A percentile compares a stretch with the other conserved stretches of the same genome.
Evolutionary conservation across 805 yeast species (phyloP).

Genomic region (Candida adriatica): DNA sequence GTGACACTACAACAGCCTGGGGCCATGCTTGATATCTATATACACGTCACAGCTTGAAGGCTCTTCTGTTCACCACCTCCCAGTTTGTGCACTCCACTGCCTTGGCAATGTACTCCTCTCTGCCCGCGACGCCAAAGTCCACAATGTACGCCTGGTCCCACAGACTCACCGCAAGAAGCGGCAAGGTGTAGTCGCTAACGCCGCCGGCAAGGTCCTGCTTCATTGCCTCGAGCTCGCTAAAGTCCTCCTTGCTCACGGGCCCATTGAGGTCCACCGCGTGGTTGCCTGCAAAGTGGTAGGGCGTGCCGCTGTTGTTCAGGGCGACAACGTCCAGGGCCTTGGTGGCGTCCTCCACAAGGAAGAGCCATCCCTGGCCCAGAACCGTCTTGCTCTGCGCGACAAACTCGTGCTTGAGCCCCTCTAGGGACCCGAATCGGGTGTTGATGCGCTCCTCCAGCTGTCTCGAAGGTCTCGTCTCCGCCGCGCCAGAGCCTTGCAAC

Average conservation of each 20-base stretch:
- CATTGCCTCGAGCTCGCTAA: slow-evolving; percentile 36
- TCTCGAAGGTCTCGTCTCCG: slow-evolving; percentile 29
- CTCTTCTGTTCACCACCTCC: slow-evolving; percentile 54
- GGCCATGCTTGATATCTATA: slow-evolving; percentile 1
- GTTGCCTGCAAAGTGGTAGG: slow-evolving; percentile 60
- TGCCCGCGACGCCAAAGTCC: slow-evolving; percentile 79
- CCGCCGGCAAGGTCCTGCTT: slow-evolving; percentile 33
- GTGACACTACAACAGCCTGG: slow-evolving; percentile 17
- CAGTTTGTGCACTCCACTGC: slow-evolving; percentile 81
- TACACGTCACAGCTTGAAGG: slow-evolving; percentile 20
- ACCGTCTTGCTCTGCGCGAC: slow-evolving; percentile 22
- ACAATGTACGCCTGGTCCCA: slow-evolving; percentile 87
- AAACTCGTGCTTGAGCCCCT: slow-evolving; percentile 10
- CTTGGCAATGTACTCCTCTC: slow-evolving; percentile 61
- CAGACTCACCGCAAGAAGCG: slow-evolving; percentile 68
- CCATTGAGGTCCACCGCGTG: slow-evolving; percentile 75
- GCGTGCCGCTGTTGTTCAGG: slow-evolving; percentile 72
- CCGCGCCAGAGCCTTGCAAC: slow-evolving; percentile 25
- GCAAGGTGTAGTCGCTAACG: slow-evolving; percentile 58
- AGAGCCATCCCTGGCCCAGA: slow-evolving; percentile 68
- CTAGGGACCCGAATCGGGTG: slow-evolving; percentile 30
- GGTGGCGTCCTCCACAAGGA: slow-evolving; percentile 57
- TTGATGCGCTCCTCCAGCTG: slow-evolving; percentile 29
- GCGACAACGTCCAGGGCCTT: slow-evolving; percentile 49
- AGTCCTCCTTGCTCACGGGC: slow-evolving; percentile 52